Evolutionary conservation across 306 rosid genomes (phyloP).

Genomic region (Rosa rugosa): DNA sequence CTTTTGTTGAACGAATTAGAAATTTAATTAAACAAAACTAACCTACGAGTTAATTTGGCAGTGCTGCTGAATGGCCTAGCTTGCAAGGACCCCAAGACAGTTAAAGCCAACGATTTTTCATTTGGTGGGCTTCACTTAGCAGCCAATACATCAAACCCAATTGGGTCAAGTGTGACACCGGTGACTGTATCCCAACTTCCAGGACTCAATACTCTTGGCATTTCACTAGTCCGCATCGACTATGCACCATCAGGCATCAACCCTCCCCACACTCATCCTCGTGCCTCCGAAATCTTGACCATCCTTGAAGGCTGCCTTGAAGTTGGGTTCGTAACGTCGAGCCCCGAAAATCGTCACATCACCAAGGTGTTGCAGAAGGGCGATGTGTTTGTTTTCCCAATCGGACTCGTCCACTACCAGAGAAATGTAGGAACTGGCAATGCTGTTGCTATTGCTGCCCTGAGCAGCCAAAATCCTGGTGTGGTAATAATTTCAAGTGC

Average conservation of each 20-base stretch:
- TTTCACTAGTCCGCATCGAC: conserved; percentile 37
- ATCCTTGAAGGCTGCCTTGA: conserved; percentile 39
- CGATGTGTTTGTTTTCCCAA: conserved; percentile 41
- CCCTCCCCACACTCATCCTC: conserved; percentile 51
- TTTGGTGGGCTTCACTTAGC: conserved; percentile 26
- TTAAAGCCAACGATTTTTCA: conserved; percentile 23
- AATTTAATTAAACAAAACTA: neutral
- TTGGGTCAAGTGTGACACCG: conserved; percentile 31
- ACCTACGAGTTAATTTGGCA: conserved; percentile 21
- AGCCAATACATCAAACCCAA: conserved; percentile 31
- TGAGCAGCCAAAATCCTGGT: conserved; percentile 44
- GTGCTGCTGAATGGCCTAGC: conserved; percentile 36
- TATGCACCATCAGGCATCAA: conserved; percentile 33
- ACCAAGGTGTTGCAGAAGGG: conserved; percentile 38
- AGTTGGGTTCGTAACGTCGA: conserved; percentile 38
- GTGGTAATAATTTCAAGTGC: conserved; percentile 26
- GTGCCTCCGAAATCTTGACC: conserved; percentile 37
- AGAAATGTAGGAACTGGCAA: conserved; percentile 27
- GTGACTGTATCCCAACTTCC: conserved; percentile 27
- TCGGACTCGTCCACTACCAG: conserved; percentile 42
- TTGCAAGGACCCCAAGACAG: conserved; percentile 40
- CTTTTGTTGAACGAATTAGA: neutral
- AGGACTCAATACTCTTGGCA: conserved; percentile 40
- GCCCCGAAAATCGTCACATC: conserved; percentile 31
- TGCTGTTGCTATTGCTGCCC: conserved; percentile 36